Evolutionary conservation across 148 eudicot species (phyloP), one percentile per base, ranked within the genome.

Genomic region (Diospyros kaki): DNA sequence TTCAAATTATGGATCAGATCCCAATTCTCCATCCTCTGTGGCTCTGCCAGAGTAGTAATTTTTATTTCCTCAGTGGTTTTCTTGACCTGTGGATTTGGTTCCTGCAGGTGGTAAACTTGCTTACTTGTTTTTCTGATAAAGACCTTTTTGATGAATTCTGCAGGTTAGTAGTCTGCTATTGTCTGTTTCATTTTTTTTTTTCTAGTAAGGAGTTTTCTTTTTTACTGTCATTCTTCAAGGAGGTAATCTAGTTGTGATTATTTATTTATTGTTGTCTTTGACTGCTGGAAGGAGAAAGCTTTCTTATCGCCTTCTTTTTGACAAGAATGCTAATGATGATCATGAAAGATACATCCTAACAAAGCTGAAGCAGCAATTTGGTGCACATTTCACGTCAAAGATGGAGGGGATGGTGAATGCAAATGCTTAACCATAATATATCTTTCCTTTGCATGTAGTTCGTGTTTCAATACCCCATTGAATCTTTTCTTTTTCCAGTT

Each of bases 31-130:
- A 44, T 65, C 28, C 28, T 28, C 0, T 28, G 28, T 28, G 28
- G 0, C 28, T 28, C 28, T 28, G 28, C 28, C 28, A 28, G 28
- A 28, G 28, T 28, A 28, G 28, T 0, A 28, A 58, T 62, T 4
- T 9, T 4, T 74, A 54, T 46, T 60, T 28, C 28, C 28, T 28
- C 28, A 28, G 28, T 28, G 28, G 0, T 28, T 28, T 28, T 28
- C 28, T 28, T 28, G 28, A 28, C 28, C 28, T 28, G 28, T 28
- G 28, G 28, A 28, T 28, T 28, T 28, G 28, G 28, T 28, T 28
- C 28, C 28, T 79, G 60, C 80, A 90, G 95, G 92, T 90, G 55
- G 91, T 88, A 56, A 88, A 88, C 79, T 83, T 88, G 82, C 84
- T 48, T 48, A 8, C 52, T 48, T 48, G 8, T 48, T 4, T 48